phyloP scores from a whole-genome alignment of 345 rosid genomes.

The Pistacia atlantica region DNA sequence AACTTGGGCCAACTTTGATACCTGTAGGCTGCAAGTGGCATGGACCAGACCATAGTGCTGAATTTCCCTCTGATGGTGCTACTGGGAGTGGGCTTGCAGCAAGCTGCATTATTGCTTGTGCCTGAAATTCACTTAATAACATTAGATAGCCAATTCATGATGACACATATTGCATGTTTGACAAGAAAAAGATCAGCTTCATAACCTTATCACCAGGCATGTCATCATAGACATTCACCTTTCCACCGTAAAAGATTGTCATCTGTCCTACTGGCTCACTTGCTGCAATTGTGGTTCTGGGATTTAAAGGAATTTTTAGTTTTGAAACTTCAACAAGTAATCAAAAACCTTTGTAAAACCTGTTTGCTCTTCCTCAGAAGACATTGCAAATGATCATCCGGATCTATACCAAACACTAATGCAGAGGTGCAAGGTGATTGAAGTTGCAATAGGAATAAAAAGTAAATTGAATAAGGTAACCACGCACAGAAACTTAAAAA shows the following conservation, averaged over 20 bases:
- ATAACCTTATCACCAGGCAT: constrained; percentile 40
- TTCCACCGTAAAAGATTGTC: constrained; percentile 47
- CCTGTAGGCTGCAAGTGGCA: constrained; percentile 29
- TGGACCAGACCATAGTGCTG: constrained; percentile 29
- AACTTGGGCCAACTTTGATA: constrained; percentile 24
- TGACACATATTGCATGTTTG: constrained; percentile 2
- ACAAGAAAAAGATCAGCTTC: not conserved
- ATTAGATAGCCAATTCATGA: constrained; percentile 13
- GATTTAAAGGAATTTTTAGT: constrained; percentile 23
- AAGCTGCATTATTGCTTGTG: constrained; percentile 41
- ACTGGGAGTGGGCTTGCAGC: constrained; percentile 36
- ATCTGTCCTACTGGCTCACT: constrained; percentile 36
- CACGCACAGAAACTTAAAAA: not conserved
- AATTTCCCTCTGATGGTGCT: constrained; percentile 24
- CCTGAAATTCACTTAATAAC: constrained; percentile 33
- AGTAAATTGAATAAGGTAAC: constrained; percentile 5
- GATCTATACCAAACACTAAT: constrained; percentile 2
- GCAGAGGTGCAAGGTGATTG: not conserved
- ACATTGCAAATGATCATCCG: not conserved
- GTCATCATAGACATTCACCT: constrained; percentile 46
- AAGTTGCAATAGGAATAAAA: not conserved
- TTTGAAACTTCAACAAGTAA: constrained; percentile 17
- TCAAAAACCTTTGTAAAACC: not conserved
- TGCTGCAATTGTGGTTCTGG: constrained; percentile 26
- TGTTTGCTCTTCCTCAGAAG: constrained; percentile 11